Percentiles rank a stretch among this genome's conserved stretches.
These are phyloP conservation scores for Colletotrichum cereale DNA, from an alignment of 2,329 filamentous ascomycete genomes.

Conservation along the genomic window DNA sequence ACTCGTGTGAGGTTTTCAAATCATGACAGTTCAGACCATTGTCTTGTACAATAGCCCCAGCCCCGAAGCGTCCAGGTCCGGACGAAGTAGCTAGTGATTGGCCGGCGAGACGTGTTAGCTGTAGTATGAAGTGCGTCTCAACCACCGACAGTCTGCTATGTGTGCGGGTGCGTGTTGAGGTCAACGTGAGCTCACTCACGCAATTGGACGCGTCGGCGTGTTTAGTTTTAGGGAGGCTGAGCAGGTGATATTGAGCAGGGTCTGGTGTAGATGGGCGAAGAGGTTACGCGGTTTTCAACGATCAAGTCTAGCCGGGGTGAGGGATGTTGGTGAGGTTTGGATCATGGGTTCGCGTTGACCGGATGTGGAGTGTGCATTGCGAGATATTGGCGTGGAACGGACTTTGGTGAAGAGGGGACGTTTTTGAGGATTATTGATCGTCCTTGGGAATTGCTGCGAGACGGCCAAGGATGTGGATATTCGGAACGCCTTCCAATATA, in stretches of 20 bases:
- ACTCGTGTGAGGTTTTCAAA: neutral
- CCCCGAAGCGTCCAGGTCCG: neutral
- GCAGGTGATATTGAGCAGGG: constrained; percentile 30
- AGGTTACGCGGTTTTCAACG: neutral
- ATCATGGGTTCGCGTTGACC: constrained; percentile 23
- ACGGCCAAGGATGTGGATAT: neutral
- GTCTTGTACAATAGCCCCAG: neutral
- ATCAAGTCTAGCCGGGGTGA: neutral
- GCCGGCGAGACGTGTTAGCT: neutral
- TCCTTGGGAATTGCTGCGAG: constrained; percentile 10
- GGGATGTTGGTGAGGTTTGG: constrained; percentile 2
- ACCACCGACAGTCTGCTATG: neutral
- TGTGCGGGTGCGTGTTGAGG: neutral
- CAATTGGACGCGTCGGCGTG: constrained; percentile 31
- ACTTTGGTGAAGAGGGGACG: constrained; percentile 3
- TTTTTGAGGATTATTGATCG: constrained; percentile 26
- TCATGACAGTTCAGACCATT: neutral
- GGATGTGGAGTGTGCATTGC: constrained; percentile 27
- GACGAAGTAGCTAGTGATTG: neutral
- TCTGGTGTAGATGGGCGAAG: constrained; percentile 20
- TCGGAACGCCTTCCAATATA: neutral
- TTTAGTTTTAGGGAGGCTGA: constrained; percentile 24
- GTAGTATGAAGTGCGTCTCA: neutral
- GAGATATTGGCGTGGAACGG: constrained; percentile 16
- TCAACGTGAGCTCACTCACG: constrained; percentile 10